A percentile compares a stretch with the other conserved stretches of the same genome.
These are phyloP conservation scores for Bjerkandera adusta DNA, from an alignment of 1,284 basidiomycete genomes.

Conservation along the genomic window DNA sequence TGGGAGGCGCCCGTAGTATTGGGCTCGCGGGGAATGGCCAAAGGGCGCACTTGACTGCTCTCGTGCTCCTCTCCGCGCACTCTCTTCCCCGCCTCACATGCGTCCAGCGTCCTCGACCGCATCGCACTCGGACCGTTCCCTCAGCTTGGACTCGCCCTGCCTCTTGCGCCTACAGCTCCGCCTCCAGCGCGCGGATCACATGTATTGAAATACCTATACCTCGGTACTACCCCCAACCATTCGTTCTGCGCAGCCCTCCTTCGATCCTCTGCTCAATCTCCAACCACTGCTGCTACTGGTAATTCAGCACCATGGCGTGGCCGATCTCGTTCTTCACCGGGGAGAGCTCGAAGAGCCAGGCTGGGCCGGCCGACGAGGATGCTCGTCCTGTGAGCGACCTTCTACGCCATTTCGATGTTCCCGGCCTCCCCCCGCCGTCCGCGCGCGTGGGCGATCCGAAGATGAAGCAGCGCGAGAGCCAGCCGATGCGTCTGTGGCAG, in stretches of 20 bases:
- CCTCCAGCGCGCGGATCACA: too few species aligned
- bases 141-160: not conserved
- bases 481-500: constrained; percentile 60
- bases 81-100: not conserved
- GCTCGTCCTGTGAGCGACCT: constrained; percentile 25
- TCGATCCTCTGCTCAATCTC: too few species aligned
- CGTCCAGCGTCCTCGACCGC: not conserved
- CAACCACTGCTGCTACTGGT: not conserved
- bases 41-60: constrained; percentile 2
- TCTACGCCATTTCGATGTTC: constrained; percentile 63
- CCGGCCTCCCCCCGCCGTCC: constrained; percentile 66
- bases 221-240: too few species aligned
- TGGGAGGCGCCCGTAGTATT: too few species aligned
- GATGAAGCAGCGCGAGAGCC: constrained; percentile 51
- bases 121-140: not conserved
- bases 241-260: too few species aligned
- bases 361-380: constrained; percentile 11
- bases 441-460: constrained; percentile 61
- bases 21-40: not conserved
- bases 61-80: constrained; percentile 1
- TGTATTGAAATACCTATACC: too few species aligned
- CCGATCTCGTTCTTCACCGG: constrained; percentile 25
- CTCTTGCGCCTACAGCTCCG: not conserved
- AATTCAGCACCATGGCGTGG: constrained; percentile 25
- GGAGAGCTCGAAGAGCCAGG: constrained; percentile 9